phyloP scores from a whole-genome alignment of 306 rosid species.

The Boehmeria nivea region DNA sequence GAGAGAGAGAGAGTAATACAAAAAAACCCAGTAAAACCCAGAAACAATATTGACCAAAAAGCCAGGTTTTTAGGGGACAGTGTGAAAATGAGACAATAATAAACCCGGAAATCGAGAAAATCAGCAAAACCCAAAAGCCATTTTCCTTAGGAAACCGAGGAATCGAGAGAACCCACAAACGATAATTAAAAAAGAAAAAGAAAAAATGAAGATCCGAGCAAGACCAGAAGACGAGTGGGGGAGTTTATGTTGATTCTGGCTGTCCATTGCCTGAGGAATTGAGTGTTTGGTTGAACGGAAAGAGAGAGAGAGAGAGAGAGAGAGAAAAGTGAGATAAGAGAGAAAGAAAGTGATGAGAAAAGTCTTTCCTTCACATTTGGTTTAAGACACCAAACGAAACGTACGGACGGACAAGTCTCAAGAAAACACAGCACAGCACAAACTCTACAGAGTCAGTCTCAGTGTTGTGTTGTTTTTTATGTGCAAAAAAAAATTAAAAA shows the following conservation, averaged over 20 bases:
- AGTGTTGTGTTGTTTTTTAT: no score
- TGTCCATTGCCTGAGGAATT: slow-evolving; percentile 32
- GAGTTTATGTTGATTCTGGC: slow-evolving; percentile 22
- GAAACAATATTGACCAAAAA: not conserved
- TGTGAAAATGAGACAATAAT: not conserved
- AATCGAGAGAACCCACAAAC: not conserved
- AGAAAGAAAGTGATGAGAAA: no score
- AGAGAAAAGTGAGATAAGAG: no score
- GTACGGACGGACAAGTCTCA: no score
- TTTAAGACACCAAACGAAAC: no score
- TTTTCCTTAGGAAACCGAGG: slow-evolving; percentile 13
- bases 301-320: no score
- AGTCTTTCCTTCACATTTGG: no score
- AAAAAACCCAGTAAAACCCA: slow-evolving; percentile 3
- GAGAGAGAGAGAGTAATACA: not conserved
- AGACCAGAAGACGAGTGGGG: slow-evolving; percentile 6
- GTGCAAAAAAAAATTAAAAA: no score
- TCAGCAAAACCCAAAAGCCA: slow-evolving; percentile 8
- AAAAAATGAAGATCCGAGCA: not conserved
- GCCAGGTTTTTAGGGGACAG: no score
- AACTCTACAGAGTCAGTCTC: no score
- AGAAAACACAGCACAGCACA: no score
- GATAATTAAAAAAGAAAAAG: not conserved
- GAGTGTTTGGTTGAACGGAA: no score
- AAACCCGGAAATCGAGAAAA: not conserved